These are phyloP conservation scores for Mycogone perniciosa DNA, from an alignment of 2,329 filamentous ascomycete genomes.

Conservation along the genomic window DNA sequence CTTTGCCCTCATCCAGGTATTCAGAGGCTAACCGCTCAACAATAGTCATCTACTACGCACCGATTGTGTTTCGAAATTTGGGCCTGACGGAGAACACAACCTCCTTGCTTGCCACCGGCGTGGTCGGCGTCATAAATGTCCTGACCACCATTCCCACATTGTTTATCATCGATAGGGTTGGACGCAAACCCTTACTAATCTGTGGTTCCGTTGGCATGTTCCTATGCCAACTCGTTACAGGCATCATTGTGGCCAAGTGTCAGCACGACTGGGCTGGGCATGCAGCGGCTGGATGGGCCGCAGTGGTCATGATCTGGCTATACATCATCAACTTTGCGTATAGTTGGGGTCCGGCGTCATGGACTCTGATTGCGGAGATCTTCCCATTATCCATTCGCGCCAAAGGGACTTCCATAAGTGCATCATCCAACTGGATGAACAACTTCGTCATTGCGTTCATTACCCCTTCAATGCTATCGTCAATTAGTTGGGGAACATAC, in stretches of 20 bases:
- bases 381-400: constrained; percentile 65
- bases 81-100: constrained; percentile 47
- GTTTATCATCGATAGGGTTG: constrained; percentile 58
- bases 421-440: constrained; percentile 59
- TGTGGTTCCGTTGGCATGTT: constrained; percentile 65
- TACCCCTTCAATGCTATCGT: constrained; percentile 59
- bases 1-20: no score
- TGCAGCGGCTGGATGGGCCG: constrained; percentile 62
- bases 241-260: constrained; percentile 60
- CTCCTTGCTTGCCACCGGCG: constrained; percentile 61
- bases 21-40: no score
- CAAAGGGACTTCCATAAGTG: constrained; percentile 64
- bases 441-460: constrained; percentile 57
- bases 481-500: constrained; percentile 64
- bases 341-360: constrained; percentile 66
- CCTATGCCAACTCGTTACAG: constrained; percentile 64
- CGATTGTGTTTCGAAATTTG: constrained; percentile 61
- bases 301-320: constrained; percentile 62
- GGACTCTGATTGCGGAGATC: constrained; percentile 70
- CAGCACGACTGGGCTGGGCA: constrained; percentile 52
- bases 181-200: constrained; percentile 56
- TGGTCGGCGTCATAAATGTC: constrained; percentile 66
- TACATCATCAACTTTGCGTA: constrained; percentile 72
- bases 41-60: constrained; percentile 64
- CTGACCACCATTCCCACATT: constrained; percentile 61